Percentiles rank a stretch among this genome's conserved stretches.
phyloP scores from a whole-genome alignment of 805 yeast genomes.

The Kockiozyma suomiensis region DNA sequence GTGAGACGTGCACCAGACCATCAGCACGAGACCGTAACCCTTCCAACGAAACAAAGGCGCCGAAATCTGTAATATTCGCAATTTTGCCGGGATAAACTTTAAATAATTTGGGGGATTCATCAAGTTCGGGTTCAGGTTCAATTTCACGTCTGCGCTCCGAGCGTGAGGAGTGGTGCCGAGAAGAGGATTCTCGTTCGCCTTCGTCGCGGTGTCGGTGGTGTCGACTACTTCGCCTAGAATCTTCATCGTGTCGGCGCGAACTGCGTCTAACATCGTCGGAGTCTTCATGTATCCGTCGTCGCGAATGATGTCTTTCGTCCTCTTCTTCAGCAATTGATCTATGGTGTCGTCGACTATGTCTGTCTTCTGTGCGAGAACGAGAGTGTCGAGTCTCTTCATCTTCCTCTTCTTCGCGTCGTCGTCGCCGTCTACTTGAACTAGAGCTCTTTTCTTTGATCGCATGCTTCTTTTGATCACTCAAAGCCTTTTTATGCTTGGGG shows the following conservation, averaged over 20 bases:
- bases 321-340: slow-evolving; percentile 8
- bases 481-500: slow-evolving; percentile 37
- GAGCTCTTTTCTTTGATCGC: not conserved
- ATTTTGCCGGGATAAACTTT: slow-evolving; percentile 64
- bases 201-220: slow-evolving; percentile 8
- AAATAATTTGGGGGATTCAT: slow-evolving; percentile 47
- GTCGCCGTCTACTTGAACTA: not conserved
- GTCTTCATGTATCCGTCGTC: slow-evolving; percentile 4
- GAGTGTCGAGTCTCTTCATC: not conserved
- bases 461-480: not conserved
- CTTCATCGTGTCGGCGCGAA: not conserved
- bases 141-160: slow-evolving; percentile 33
- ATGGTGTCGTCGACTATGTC: slow-evolving; percentile 1
- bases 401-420: not conserved
- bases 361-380: too few relatives aligned
- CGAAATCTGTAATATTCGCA: slow-evolving; percentile 63
- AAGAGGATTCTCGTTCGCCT: not conserved
- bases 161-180: not conserved
- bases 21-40: slow-evolving; percentile 46
- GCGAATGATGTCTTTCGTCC: slow-evolving; percentile 4
- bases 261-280: too few relatives aligned
- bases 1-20: slow-evolving; percentile 81
- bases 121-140: slow-evolving; percentile 37
- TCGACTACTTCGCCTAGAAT: not conserved
- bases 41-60: slow-evolving; percentile 70